Evolutionary conservation across 2,329 filamentous ascomycete species (phyloP).

Genomic region (Paraphoma sp.): DNA sequence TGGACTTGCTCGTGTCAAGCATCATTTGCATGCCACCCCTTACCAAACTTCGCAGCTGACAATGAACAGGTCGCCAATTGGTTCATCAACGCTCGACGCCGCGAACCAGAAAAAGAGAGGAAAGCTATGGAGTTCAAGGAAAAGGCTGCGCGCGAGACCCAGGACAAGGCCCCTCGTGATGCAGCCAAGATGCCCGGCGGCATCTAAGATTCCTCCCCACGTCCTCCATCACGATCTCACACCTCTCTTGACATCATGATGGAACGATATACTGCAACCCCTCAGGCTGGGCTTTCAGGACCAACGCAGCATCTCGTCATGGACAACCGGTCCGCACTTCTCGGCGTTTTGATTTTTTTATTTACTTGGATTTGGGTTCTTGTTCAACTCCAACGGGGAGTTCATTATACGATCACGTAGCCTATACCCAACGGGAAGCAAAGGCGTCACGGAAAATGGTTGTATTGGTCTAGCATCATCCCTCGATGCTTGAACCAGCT

Average conservation of each 20-base stretch:
- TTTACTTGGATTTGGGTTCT: no score
- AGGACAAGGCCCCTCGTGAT: not conserved
- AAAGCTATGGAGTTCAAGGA: slow-evolving; percentile 38
- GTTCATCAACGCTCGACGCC: slow-evolving; percentile 79
- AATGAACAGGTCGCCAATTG: slow-evolving; percentile 70
- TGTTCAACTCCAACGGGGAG: no score
- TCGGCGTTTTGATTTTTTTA: not conserved
- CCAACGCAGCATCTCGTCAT: not conserved
- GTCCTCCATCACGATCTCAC: not conserved
- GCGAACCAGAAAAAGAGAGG: slow-evolving; percentile 48
- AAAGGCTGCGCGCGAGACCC: slow-evolving; percentile 25
- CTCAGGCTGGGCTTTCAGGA: not conserved
- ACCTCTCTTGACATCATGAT: not conserved
- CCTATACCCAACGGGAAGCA: not conserved
- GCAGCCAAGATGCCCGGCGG: not conserved
- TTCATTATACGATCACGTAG: not conserved
- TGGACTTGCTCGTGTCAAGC: not conserved
- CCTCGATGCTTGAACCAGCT: not conserved
- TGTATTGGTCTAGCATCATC: not conserved
- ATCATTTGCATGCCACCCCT: not conserved
- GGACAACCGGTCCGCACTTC: not conserved
- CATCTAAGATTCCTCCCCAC: not conserved
- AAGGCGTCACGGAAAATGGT: not conserved
- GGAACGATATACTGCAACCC: not conserved
- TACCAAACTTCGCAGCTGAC: slow-evolving; percentile 13